Base-by-base conservation (phyloP, 768 basidiomycete species). In the Leccinum boreale region DNA sequence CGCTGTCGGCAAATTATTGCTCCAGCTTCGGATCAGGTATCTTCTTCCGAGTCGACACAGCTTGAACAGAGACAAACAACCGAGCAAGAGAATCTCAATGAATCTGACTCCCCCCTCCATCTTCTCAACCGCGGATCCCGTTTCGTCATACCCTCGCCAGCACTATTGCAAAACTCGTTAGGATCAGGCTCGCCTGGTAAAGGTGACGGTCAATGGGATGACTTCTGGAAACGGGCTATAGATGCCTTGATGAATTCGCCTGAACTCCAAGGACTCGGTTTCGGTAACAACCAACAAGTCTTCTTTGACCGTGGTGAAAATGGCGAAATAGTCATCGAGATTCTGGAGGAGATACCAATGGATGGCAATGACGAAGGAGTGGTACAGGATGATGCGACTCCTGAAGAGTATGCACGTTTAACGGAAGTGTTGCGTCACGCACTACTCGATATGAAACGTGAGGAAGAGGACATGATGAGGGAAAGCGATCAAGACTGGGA, bases 1-100 rank as follows among this genome's bases (percentile, higher is more conserved):
- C 85, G 85, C 56, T 94, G 92, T 72, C 86, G 92, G 49, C 85
- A 92, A 73, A 79, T 94, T 61, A 78, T 93, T 21, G 61, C 68
- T 29, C 33, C 60, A 17, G 48, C 33, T 17, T 29, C 61, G 44
- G 65, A 66, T 44, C 57, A 62, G 19, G 57, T 52, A 10, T 45
- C 64, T 44, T 56, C 70, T 19, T 63, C 70, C 26, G 71, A 72
- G 45, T 65, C 65, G 1, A 67, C 69, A 5, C 68, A 74, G 17
- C 65, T 74, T 44, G 72, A 72, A 46, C 62, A 69, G 33, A 69
- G 70, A 29, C 58, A 63, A 44, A 57, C 65, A 21, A 63, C 62
- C 42, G 67, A 72, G 47, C 69, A 75, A 46, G 56, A 60, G 12
- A 65, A 67, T 46, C 73, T 82, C 23, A 80, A 81, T 15, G 77